Evolutionary conservation across 2,329 filamentous ascomycete species (phyloP).

Genomic region (Colletotrichum magnum): DNA sequence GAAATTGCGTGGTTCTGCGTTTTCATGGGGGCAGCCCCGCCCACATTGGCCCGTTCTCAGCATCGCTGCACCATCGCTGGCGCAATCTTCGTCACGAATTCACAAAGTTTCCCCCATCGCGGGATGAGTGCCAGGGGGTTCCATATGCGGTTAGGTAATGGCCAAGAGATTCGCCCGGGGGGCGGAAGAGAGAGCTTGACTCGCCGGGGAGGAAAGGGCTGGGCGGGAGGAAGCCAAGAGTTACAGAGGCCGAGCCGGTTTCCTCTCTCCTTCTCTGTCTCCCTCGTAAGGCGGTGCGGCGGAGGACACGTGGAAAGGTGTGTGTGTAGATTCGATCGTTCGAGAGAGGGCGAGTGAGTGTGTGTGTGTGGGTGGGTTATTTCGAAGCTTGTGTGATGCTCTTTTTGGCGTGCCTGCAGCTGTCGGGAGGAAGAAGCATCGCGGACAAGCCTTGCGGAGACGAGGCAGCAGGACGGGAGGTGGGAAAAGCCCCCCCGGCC

Average conservation of each 20-base stretch:
- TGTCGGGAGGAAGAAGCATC: neutral
- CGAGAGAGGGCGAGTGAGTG: no score
- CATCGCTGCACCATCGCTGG: neutral
- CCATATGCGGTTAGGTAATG: conserved; percentile 26
- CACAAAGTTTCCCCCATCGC: neutral
- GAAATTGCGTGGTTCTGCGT: conserved; percentile 22
- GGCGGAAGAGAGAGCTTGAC: conserved; percentile 8
- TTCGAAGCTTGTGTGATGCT: conserved; percentile 12
- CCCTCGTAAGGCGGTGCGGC: neutral
- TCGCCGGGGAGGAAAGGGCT: neutral
- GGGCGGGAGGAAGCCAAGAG: neutral
- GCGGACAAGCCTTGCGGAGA: neutral
- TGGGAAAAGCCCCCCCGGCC: neutral
- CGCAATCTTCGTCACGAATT: conserved; percentile 19
- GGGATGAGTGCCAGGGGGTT: neutral
- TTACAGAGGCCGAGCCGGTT: neutral
- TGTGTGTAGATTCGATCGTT: conserved; percentile 1
- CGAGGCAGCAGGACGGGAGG: neutral
- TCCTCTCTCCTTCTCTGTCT: neutral
- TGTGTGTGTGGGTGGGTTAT: no score
- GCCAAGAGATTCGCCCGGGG: neutral
- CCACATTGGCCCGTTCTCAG: neutral
- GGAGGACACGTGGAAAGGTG: conserved; percentile 15
- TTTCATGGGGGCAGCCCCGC: neutral
- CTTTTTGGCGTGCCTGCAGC: neutral